Conservation (phyloP, 2,329 filamentous ascomycete species). For the Penicillium sp. region DNA sequence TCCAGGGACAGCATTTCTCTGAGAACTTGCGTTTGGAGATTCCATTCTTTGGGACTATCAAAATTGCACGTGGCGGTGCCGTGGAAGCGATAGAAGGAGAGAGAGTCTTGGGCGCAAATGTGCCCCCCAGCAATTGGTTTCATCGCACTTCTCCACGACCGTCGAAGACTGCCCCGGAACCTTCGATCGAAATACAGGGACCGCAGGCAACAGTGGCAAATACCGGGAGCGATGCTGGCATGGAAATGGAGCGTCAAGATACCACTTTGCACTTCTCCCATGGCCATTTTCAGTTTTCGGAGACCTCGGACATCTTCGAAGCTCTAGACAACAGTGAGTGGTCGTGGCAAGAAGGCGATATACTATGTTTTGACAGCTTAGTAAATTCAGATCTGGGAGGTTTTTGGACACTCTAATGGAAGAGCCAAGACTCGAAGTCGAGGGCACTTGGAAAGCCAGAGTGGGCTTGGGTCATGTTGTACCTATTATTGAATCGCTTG, state of each 20-base stretch:
- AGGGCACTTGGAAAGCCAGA: no score
- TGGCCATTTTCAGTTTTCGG: neutral
- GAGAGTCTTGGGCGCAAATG: neutral
- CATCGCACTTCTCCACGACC: no score
- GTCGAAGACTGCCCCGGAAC: no score
- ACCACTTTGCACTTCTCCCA: neutral
- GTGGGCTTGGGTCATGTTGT: no score
- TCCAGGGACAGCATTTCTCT: neutral
- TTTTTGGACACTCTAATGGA: neutral
- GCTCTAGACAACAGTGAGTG: neutral
- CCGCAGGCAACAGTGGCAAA: no score
- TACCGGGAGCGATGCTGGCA: no score
- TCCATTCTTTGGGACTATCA: neutral
- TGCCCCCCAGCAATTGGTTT: no score
- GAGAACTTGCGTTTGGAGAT: neutral
- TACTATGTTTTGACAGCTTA: neutral
- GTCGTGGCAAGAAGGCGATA: neutral
- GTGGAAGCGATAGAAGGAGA: neutral
- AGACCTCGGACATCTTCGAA: neutral
- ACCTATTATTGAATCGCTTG: no score
- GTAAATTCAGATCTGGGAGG: neutral
- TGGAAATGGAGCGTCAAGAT: no score
- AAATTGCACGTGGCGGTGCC: neutral
- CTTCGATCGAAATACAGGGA: no score
- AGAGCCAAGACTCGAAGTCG: no score